phyloP scores from a whole-genome alignment of 1,284 basidiomycete genomes.

The Ceratobasidium sp. region DNA sequence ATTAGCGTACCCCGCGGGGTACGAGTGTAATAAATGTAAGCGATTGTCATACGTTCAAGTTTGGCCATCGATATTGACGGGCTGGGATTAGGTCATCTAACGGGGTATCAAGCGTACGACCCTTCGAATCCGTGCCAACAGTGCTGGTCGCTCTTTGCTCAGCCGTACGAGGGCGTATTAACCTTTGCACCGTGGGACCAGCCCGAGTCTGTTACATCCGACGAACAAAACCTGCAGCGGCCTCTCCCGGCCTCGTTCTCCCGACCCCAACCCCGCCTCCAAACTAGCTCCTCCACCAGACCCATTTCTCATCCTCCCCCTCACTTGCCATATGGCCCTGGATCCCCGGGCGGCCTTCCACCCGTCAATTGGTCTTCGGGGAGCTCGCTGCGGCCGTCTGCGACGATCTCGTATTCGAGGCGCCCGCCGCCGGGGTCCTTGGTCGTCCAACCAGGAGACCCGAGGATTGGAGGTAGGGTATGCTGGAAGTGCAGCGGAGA shows the following conservation, averaged over 20 bases:
- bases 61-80: not conserved
- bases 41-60: constrained; percentile 39
- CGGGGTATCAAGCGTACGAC: constrained; percentile 74
- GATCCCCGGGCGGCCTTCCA: constrained; percentile 46
- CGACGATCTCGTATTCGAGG: constrained; percentile 27
- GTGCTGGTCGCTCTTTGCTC: constrained; percentile 75
- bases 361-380: constrained; percentile 46
- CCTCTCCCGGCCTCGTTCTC: constrained; percentile 55
- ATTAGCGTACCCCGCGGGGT: constrained; percentile 72
- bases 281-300: constrained; percentile 47
- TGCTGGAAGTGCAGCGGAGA: constrained; percentile 74
- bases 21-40: constrained; percentile 72
- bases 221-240: constrained; percentile 57
- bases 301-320: constrained; percentile 26
- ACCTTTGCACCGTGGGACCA: constrained; percentile 64
- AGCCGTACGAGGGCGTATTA: constrained; percentile 68
- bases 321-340: constrained; percentile 4
- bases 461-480: constrained; percentile 71
- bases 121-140: constrained; percentile 71
- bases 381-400: constrained; percentile 43
- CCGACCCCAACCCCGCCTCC: constrained; percentile 46
- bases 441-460: constrained; percentile 71
- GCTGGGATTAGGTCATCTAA: constrained; percentile 66
- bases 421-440: constrained; percentile 58
- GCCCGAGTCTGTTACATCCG: constrained; percentile 50